These are phyloP conservation scores for Begonia fuchsioides DNA, from an alignment of 306 rosid species.

Conservation along the genomic window DNA sequence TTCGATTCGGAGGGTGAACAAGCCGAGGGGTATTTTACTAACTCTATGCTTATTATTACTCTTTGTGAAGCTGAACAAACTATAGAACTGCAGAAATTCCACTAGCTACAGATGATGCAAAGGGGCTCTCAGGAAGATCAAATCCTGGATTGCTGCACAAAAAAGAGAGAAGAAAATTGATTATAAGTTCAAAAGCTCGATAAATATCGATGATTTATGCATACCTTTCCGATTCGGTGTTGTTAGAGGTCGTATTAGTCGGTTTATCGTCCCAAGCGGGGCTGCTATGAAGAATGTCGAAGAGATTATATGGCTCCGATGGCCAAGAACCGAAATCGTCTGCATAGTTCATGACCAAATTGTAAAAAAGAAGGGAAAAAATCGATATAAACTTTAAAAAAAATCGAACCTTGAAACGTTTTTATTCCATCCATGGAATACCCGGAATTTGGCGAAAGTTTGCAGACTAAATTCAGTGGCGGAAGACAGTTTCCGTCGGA, in stretches of 20 bases:
- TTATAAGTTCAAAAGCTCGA: neutral
- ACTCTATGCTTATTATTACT: constrained; percentile 19
- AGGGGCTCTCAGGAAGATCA: constrained; percentile 73
- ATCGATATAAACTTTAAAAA: neutral
- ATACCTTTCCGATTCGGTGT: constrained; percentile 43
- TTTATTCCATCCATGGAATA: constrained; percentile 24
- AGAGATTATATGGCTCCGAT: constrained; percentile 20
- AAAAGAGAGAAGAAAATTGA: neutral
- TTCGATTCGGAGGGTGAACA: too few species aligned
- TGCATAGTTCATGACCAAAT: constrained; percentile 11
- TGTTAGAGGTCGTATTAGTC: constrained; percentile 15
- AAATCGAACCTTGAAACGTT: constrained; percentile 22
- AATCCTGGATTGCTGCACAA: constrained; percentile 28
- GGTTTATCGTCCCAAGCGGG: constrained; percentile 22
- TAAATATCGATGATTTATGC: neutral
- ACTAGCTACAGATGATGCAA: constrained; percentile 25
- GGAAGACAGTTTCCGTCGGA: constrained; percentile 31
- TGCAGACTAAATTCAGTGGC: constrained; percentile 20
- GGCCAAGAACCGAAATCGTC: constrained; percentile 26
- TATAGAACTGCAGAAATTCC: constrained; percentile 20
- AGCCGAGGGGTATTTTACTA: constrained; percentile 1
- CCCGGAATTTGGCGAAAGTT: constrained; percentile 19
- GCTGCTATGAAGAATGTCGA: constrained; percentile 18
- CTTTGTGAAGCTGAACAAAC: constrained; percentile 6
- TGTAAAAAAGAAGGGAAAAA: neutral